Conservation (phyloP, 2,329 filamentous ascomycete species). For the Phaeophleospora eucalypticola region DNA sequence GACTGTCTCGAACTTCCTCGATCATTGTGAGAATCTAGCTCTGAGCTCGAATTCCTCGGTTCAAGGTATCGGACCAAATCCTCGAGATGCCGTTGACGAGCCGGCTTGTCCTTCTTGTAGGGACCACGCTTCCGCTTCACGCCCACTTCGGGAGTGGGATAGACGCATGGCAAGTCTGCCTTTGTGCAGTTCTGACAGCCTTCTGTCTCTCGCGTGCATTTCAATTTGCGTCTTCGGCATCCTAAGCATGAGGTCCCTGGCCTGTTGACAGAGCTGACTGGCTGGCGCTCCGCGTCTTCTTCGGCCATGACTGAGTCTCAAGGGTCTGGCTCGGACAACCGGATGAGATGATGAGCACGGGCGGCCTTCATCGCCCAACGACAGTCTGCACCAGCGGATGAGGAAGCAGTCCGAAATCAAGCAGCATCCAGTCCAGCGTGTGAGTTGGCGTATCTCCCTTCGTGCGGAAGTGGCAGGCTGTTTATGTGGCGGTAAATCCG, state of each 20-base stretch:
- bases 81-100: constrained; percentile 28
- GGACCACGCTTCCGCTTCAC: constrained; percentile 29
- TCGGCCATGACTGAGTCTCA: not conserved
- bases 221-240: constrained; percentile 27
- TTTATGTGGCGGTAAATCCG: no score
- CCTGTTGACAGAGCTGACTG: constrained; percentile 22
- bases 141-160: constrained; percentile 23
- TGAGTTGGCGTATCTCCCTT: no score
- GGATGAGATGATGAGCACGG: not conserved
- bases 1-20: not conserved
- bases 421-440: no score
- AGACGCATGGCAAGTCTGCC: constrained; percentile 26
- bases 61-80: constrained; percentile 28
- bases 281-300: constrained; percentile 5
- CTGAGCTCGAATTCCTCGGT: constrained; percentile 12
- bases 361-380: no score
- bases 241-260: constrained; percentile 28
- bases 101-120: constrained; percentile 29
- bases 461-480: no score
- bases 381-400: no score
- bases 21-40: not conserved
- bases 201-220: constrained; percentile 25
- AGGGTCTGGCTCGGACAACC: not conserved
- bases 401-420: no score
- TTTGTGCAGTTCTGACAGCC: constrained; percentile 28